Conservation (phyloP, 805 yeast genomes). For the Lipomyces starkeyi region DNA sequence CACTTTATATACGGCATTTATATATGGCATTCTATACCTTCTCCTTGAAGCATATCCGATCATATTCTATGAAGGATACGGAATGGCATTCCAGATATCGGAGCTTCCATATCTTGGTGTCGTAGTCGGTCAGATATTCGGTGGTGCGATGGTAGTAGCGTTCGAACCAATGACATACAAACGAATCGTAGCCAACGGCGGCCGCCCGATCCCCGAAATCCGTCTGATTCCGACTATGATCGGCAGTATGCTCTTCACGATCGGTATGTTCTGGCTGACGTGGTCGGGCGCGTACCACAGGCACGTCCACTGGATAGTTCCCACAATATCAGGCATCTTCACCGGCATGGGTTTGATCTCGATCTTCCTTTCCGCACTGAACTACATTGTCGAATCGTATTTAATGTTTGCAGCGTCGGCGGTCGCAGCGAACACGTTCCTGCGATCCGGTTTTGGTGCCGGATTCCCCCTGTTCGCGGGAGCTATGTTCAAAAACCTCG, state of each 20-base stretch:
- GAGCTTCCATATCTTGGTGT: constrained; percentile 81
- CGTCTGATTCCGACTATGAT: constrained; percentile 70
- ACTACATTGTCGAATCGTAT: constrained; percentile 74
- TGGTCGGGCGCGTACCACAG: constrained; percentile 76
- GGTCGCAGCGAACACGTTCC: constrained; percentile 68
- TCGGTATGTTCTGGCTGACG: constrained; percentile 76
- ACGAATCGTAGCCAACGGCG: constrained; percentile 19
- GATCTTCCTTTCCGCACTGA: constrained; percentile 70
- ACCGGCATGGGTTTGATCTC: constrained; percentile 71
- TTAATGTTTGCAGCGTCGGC: constrained; percentile 76
- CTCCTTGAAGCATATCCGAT: constrained; percentile 49
- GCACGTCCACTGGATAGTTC: constrained; percentile 77
- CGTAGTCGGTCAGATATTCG: constrained; percentile 67
- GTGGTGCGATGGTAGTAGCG: constrained; percentile 54
- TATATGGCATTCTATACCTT: constrained; percentile 49
- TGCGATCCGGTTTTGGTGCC: constrained; percentile 69
- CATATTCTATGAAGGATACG: constrained; percentile 57
- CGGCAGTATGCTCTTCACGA: constrained; percentile 66
- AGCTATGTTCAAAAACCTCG: constrained; percentile 69
- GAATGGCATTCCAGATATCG: constrained; percentile 63
- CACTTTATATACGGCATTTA: constrained; percentile 48
- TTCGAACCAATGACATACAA: constrained; percentile 11
- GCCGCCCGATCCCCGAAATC: constrained; percentile 62
- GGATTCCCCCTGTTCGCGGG: constrained; percentile 71
- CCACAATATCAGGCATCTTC: constrained; percentile 67